Conservation (phyloP, 257 asterid species). For the Handroanthus guayacan region DNA sequence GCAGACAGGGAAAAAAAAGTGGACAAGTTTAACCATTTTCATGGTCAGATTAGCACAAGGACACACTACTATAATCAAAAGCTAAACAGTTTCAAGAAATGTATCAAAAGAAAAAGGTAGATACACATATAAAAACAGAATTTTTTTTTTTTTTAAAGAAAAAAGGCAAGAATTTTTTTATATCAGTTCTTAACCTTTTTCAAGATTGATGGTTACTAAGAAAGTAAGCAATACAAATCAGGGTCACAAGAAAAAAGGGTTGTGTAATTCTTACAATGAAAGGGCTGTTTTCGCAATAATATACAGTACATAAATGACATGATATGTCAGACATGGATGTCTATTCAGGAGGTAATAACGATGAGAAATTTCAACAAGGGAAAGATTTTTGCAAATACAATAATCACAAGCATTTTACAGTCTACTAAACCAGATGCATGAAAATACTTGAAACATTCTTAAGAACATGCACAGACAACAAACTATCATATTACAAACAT, state of each 20-base stretch:
- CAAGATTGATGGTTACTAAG: background rate
- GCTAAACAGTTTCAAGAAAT: slow-evolving; percentile 1
- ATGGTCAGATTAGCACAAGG: slow-evolving; percentile 7
- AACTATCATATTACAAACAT: slow-evolving; percentile 7
- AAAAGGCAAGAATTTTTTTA: background rate
- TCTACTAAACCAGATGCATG: slow-evolving; percentile 29
- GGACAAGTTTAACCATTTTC: background rate
- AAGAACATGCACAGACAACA: slow-evolving; percentile 18
- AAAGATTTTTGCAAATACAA: slow-evolving; percentile 8
- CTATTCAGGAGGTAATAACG: slow-evolving; percentile 4
- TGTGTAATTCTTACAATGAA: background rate
- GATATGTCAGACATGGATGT: background rate
- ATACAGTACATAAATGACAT: background rate
- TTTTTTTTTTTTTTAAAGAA: too few relatives aligned
- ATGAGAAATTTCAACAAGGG: slow-evolving; percentile 20
- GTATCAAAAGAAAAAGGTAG: background rate
- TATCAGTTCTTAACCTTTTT: background rate
- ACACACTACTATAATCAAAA: background rate
- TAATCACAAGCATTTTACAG: slow-evolving; percentile 12
- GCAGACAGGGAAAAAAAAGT: background rate
- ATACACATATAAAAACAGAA: background rate
- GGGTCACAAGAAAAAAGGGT: background rate
- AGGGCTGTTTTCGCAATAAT: background rate
- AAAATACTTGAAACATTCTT: slow-evolving; percentile 11
- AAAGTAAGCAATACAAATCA: background rate